Percentiles rank a stretch among this genome's conserved stretches.
phyloP scores from a whole-genome alignment of 78 protist species.

The Cavenderia fasciculata region DNA sequence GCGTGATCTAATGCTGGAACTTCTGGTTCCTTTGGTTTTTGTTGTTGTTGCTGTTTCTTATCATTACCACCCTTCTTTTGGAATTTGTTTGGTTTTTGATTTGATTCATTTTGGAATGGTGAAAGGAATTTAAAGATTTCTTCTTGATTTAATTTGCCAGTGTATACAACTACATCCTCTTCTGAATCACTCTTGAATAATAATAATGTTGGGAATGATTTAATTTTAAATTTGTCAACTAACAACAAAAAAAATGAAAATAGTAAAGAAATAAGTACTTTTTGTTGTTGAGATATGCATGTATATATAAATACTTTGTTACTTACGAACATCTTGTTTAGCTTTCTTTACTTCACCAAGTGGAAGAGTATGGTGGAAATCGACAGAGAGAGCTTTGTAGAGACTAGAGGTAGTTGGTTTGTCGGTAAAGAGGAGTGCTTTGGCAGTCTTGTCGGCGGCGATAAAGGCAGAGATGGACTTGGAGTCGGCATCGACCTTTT shows the following conservation, averaged over 20 bases:
- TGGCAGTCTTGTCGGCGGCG: slow-evolving; percentile 3
- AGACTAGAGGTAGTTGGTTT: slow-evolving; percentile 66
- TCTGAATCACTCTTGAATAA: slow-evolving; percentile 28
- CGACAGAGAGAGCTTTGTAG: slow-evolving; percentile 78
- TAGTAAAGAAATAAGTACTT: neutral
- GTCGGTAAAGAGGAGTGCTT: slow-evolving; percentile 72
- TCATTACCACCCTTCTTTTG: neutral
- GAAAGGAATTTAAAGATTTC: slow-evolving; percentile 7
- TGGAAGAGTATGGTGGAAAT: slow-evolving; percentile 55
- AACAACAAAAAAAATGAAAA: neutral
- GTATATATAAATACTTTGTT: too few relatives aligned
- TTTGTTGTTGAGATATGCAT: neutral
- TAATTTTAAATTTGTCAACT: slow-evolving; percentile 8
- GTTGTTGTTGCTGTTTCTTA: neutral
- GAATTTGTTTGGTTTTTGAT: neutral
- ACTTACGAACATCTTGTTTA: slow-evolving; percentile 1
- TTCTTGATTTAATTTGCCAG: slow-evolving; percentile 40
- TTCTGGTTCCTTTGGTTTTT: neutral
- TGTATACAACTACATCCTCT: neutral
- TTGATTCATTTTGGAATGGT: neutral
- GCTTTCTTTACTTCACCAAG: slow-evolving; percentile 31
- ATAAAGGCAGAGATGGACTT: slow-evolving; percentile 12
- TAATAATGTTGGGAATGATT: slow-evolving; percentile 21
- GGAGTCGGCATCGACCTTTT: slow-evolving; percentile 2
- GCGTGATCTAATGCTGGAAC: slow-evolving; percentile 34